These are phyloP conservation scores for Diaporthe destruens DNA, from an alignment of 2,329 filamentous ascomycete genomes.

Conservation along the genomic window DNA sequence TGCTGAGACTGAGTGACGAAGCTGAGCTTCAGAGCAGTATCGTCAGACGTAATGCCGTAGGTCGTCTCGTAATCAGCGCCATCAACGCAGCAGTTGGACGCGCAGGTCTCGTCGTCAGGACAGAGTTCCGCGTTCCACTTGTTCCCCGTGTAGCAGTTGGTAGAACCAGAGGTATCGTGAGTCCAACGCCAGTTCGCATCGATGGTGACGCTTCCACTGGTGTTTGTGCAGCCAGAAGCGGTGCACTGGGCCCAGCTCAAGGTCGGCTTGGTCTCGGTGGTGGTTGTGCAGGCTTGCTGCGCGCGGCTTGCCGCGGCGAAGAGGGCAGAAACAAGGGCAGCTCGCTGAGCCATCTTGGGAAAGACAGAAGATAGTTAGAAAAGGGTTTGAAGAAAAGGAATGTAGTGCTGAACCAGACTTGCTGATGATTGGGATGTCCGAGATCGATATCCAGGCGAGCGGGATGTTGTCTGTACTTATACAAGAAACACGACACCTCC, in stretches of 20 bases:
- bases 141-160: slow-evolving; percentile 71
- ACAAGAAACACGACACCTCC: slow-evolving; percentile 10
- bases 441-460: neutral
- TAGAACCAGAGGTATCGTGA: slow-evolving; percentile 59
- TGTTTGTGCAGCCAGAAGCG: slow-evolving; percentile 62
- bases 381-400: slow-evolving; percentile 29
- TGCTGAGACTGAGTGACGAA: slow-evolving; percentile 66
- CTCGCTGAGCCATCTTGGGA: slow-evolving; percentile 42
- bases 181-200: slow-evolving; percentile 75
- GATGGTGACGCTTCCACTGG: slow-evolving; percentile 65
- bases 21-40: slow-evolving; percentile 61
- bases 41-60: slow-evolving; percentile 60
- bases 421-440: slow-evolving; percentile 30
- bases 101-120: slow-evolving; percentile 56
- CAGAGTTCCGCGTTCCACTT: slow-evolving; percentile 52
- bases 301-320: slow-evolving; percentile 56
- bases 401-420: slow-evolving; percentile 37
- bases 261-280: slow-evolving; percentile 64
- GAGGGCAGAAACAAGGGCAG: slow-evolving; percentile 53
- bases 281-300: slow-evolving; percentile 64
- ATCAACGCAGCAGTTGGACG: slow-evolving; percentile 59
- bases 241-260: slow-evolving; percentile 68
- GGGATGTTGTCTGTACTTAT: slow-evolving; percentile 37
- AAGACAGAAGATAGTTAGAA: slow-evolving; percentile 39
- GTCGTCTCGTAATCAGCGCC: slow-evolving; percentile 60